A percentile compares a stretch with the other conserved stretches of the same genome.
These are phyloP conservation scores for Lentinula lateritia DNA, from an alignment of 768 basidiomycete species.

Conservation along the genomic window DNA sequence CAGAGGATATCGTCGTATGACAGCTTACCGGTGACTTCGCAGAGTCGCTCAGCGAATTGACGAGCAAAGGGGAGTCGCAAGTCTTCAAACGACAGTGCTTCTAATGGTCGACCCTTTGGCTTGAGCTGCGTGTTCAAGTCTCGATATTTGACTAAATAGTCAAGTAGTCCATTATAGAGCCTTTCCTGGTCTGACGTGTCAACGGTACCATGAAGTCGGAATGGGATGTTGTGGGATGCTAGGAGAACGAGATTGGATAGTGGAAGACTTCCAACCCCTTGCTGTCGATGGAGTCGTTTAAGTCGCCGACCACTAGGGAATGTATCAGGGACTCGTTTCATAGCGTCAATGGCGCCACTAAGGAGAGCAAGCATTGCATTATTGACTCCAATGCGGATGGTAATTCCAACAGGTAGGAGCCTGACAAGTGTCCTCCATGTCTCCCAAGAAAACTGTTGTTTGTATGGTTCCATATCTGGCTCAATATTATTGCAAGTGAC, in stretches of 20 bases:
- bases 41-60: background rate
- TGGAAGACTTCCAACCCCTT: background rate
- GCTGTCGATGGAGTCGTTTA: background rate
- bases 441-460: background rate
- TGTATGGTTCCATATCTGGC: too few relatives aligned
- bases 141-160: background rate
- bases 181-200: background rate
- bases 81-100: background rate
- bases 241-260: background rate
- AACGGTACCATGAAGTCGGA: background rate
- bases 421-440: slow-evolving; percentile 1
- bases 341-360: background rate
- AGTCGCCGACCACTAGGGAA: background rate
- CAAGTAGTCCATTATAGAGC: background rate
- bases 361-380: background rate
- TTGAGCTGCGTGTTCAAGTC: background rate
- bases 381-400: slow-evolving; percentile 4
- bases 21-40: background rate
- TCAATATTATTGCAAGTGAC: background rate
- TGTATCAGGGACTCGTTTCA: background rate
- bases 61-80: too few relatives aligned
- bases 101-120: background rate
- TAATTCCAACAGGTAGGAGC: background rate
- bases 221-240: background rate
- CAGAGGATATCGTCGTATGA: background rate